Conservation (phyloP, 331 rosid genomes). For the Malus hybrid region DNA sequence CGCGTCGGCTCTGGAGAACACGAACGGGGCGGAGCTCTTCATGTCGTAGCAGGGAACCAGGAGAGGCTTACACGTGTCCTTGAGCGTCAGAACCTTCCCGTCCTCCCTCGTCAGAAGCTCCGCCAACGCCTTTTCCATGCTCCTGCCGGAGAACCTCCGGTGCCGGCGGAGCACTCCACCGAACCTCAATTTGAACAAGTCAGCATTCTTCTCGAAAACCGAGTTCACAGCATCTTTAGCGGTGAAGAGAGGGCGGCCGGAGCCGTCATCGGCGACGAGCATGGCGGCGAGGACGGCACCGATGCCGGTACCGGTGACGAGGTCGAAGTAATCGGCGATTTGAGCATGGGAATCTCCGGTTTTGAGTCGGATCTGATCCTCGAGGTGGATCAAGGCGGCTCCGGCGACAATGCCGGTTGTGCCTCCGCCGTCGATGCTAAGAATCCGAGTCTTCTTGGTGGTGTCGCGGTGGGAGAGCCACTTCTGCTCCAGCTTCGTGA, state of each 20-base stretch:
- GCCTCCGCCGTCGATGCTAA: constrained; percentile 94
- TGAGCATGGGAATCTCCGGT: constrained; percentile 73
- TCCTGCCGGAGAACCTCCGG: constrained; percentile 42
- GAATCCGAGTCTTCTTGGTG: constrained; percentile 67
- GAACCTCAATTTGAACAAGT: constrained; percentile 32
- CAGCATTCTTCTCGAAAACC: constrained; percentile 30
- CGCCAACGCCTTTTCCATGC: constrained; percentile 63
- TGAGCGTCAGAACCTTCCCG: constrained; percentile 50
- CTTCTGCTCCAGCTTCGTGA: constrained; percentile 83
- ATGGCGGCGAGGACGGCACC: constrained; percentile 79
- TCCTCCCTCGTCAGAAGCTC: constrained; percentile 47
- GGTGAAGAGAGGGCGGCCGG: constrained; percentile 67
- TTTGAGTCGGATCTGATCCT: constrained; percentile 92
- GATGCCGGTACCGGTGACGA: constrained; percentile 75
- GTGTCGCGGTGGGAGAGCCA: constrained; percentile 84
- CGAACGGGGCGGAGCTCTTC: constrained; percentile 91
- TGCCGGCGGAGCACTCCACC: constrained; percentile 41
- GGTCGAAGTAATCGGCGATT: constrained; percentile 77
- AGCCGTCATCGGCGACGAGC: constrained; percentile 62
- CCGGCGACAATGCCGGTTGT: constrained; percentile 73
- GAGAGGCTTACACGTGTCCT: constrained; percentile 83
- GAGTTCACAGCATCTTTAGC: constrained; percentile 57
- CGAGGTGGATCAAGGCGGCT: constrained; percentile 61
- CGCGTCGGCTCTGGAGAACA: constrained; percentile 94
- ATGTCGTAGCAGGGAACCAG: constrained; percentile 93